Evolutionary conservation across 2,329 filamentous ascomycete genomes (phyloP), one percentile per base, ranked within the genome.

Genomic region (Aphanoascus verrucosus): DNA sequence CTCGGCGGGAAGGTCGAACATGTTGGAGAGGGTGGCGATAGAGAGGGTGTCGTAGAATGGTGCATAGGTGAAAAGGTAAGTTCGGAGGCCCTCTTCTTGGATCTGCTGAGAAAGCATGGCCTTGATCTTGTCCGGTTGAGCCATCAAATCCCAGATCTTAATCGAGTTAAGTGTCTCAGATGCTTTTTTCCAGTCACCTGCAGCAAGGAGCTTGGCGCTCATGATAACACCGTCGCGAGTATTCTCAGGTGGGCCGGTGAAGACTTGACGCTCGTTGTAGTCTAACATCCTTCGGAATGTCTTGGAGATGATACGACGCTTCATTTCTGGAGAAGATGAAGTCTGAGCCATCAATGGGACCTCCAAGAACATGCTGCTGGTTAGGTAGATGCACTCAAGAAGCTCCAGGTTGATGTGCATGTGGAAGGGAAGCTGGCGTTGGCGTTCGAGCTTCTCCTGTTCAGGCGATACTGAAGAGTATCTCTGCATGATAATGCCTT

Each of bases 351-450:
- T 84, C 45, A 97, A 84, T 56, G 93, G 93, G 58, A 98, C 97
- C 76, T 98, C 93, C 54, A 98, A 82, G 60, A 98, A 85, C 93
- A 98, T 98, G 74, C 89, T 96, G 77, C 91, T 97, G 49, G 93
- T 97, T 56, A 98, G 81, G 76, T 98, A 98, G 58, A 97, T 91
- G 67, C 93, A 97, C 76, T 98, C 93, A 38, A 98, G 81, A 53
- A 98, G 82, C 72, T 98, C 93, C 50, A 98, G 81, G 78, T 98
- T 98, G 78, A 98, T 98, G 80, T 98, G 93, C 89, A 98, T 96
- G 77, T 98, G 93, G 84, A 98, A 98, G 37, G 93, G 93, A 61
- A 98, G 81, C 75, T 98, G 93, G 64, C 93, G 85, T 75, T 97
- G 91, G 69, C 93, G 88, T 77, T 98, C 93, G 38, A 97, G 80